A percentile compares a stretch with the other conserved stretches of the same genome.
phyloP scores from a whole-genome alignment of 129 eudicot genomes.

The Chrysanthemum seticuspe region DNA sequence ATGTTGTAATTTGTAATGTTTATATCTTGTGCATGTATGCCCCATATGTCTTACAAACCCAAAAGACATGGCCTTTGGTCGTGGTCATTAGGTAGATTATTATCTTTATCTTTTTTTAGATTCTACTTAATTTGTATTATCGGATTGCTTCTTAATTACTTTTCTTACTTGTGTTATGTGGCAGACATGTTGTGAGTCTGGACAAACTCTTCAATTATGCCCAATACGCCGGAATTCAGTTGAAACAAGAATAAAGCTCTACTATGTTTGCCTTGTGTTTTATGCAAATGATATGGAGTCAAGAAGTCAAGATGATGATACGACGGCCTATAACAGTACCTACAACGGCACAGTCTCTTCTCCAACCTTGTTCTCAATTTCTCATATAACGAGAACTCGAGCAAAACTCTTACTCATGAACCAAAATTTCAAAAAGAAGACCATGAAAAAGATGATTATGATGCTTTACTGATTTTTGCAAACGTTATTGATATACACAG shows the following conservation, averaged over 20 bases:
- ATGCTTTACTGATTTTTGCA: background rate
- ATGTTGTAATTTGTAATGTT: background rate
- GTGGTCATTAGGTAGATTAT: constrained; percentile 91
- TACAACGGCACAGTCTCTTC: constrained; percentile 1
- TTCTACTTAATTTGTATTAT: background rate
- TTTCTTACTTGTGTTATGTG: background rate
- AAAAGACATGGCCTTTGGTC: constrained; percentile 99
- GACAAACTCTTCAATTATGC: constrained; percentile 65
- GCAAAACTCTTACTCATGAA: constrained; percentile 20
- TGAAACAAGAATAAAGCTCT: constrained; percentile 83
- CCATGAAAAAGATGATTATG: constrained; percentile 8
- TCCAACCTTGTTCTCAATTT: constrained; percentile 6
- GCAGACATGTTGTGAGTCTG: constrained; percentile 96
- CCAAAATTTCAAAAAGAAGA: constrained; percentile 31
- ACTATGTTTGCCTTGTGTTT: constrained; percentile 34
- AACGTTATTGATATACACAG: background rate
- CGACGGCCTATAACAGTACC: constrained; percentile 10
- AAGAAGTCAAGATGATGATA: constrained; percentile 26
- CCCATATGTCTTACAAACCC: constrained; percentile 90
- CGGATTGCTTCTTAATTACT: background rate
- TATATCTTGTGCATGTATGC: constrained; percentile 52
- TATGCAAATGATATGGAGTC: constrained; percentile 18
- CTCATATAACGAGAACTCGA: background rate
- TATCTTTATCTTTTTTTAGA: background rate
- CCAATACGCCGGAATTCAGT: constrained; percentile 83